These are phyloP conservation scores for Mitragyna speciosa DNA, from an alignment of 257 asterid species.

Conservation along the genomic window DNA sequence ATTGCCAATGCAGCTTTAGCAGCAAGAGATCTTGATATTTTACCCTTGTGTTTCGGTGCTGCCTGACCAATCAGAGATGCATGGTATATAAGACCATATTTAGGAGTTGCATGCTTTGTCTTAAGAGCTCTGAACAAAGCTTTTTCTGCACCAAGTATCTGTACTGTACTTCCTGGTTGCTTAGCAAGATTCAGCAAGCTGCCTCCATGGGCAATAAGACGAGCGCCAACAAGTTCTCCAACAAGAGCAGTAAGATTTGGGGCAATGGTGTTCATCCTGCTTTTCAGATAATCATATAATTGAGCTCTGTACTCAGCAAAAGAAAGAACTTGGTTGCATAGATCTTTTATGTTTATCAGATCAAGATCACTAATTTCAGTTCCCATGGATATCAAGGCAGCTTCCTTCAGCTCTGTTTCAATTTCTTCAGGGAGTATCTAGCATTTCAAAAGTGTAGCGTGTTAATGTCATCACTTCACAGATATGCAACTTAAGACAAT, in stretches of 20 bases:
- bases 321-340: constrained; percentile 83
- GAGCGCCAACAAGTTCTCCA: constrained; percentile 95
- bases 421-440: constrained; percentile 78
- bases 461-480: background rate
- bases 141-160: constrained; percentile 92
- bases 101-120: constrained; percentile 89
- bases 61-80: constrained; percentile 95
- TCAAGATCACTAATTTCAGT: constrained; percentile 90
- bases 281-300: constrained; percentile 70
- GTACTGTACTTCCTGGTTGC: constrained; percentile 97
- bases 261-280: constrained; percentile 92
- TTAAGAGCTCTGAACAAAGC: constrained; percentile 90
- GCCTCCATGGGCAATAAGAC: constrained; percentile 93
- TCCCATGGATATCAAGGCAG: constrained; percentile 89
- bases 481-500: background rate
- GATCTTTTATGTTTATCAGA: constrained; percentile 74
- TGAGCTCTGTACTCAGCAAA: constrained; percentile 86
- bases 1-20: constrained; percentile 83
- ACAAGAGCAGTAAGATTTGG: constrained; percentile 92
- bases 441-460: background rate
- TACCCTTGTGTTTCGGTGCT: constrained; percentile 91
- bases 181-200: constrained; percentile 86
- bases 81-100: constrained; percentile 87
- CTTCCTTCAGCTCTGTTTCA: constrained; percentile 81
- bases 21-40: constrained; percentile 84